Evolutionary conservation across 1,284 basidiomycete species (phyloP), one percentile per base, ranked within the genome.

Genomic region (Bondarzewia mesenterica): DNA sequence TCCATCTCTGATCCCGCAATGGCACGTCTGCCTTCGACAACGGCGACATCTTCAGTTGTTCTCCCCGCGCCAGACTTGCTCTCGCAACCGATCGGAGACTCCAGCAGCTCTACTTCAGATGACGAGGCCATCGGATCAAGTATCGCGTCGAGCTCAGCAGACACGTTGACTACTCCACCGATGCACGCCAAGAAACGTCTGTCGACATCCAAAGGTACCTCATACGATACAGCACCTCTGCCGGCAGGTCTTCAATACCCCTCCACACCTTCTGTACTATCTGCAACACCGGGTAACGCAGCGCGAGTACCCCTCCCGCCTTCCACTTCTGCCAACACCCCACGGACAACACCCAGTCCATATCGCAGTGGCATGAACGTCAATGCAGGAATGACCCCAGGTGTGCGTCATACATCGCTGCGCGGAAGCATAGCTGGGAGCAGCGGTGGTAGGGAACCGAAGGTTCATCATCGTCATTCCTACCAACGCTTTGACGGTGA

Each of bases 171-270:
- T 2, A 64, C 63, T 8, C 22, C 22, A 40, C 38, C 38, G 21
- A 16, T 40, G 38, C 38, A 10, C 20, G 47, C 50, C 5, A 52
- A 50, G 39, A 59, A 57, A 43, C 27, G 54, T 7, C 44, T 54
- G 6, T 43, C 47, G 10, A 56, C 54, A 36, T 23, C 57, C n/a
- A 55, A 47, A 23, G 45, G 46, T 20, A 55, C 60, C 1, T 14
- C 57, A n/a, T 64, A 64, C 43, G 58, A 54, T 1, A 52, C 56
- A 2, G 63, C 63, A 3, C 60, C 59, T 3, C 42, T 55, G 2
- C 49, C 56, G 1, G n/a, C 49, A 7, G 55, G 54, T 6, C 36
- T 59, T 18, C 38, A 46, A 21, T 64, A 64, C 12, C 61, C 62
- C 7, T 50, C 56, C 6, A 60, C 58, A 3, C 61, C 62, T 2